These are phyloP conservation scores for Puccinia hordei DNA, from an alignment of 1,284 basidiomycete species.

Conservation along the genomic window DNA sequence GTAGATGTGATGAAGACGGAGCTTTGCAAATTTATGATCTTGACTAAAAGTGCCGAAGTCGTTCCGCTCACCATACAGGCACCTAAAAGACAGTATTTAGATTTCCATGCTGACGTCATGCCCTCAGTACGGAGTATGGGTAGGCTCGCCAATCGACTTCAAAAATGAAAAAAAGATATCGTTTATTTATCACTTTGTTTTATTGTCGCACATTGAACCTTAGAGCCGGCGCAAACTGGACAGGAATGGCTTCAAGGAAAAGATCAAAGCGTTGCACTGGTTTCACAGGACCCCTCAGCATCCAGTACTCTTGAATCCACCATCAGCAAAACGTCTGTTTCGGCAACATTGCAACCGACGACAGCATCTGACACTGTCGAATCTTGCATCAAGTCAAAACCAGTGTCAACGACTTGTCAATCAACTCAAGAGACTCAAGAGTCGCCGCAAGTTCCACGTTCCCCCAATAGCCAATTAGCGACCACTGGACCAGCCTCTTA, in stretches of 20 bases:
- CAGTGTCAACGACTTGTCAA: slow-evolving; percentile 17
- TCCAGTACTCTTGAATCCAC: slow-evolving; percentile 54
- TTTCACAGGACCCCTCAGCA: slow-evolving; percentile 57
- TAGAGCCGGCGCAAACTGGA: slow-evolving; percentile 59
- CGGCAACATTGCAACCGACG: neutral
- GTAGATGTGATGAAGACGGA: slow-evolving; percentile 62
- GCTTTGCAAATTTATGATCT: slow-evolving; percentile 60
- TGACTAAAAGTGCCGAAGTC: slow-evolving; percentile 60
- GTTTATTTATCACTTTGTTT: neutral
- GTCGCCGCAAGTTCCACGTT: slow-evolving; percentile 18
- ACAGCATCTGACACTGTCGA: slow-evolving; percentile 52
- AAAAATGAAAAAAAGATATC: neutral
- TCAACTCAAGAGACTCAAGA: slow-evolving; percentile 10
- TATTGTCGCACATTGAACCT: neutral
- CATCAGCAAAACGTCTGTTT: slow-evolving; percentile 51
- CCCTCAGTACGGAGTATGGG: slow-evolving; percentile 58
- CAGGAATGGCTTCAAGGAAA: slow-evolving; percentile 59
- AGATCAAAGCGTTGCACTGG: slow-evolving; percentile 55
- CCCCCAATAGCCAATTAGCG: slow-evolving; percentile 53
- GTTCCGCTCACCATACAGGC: slow-evolving; percentile 60
- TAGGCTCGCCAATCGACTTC: slow-evolving; percentile 52
- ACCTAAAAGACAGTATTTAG: slow-evolving; percentile 61
- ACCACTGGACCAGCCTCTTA: slow-evolving; percentile 50
- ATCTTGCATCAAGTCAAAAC: slow-evolving; percentile 55
- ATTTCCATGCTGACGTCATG: slow-evolving; percentile 62